phyloP scores from a whole-genome alignment of 805 yeast genomes.

The Tetrapisispora nanseiensis region DNA sequence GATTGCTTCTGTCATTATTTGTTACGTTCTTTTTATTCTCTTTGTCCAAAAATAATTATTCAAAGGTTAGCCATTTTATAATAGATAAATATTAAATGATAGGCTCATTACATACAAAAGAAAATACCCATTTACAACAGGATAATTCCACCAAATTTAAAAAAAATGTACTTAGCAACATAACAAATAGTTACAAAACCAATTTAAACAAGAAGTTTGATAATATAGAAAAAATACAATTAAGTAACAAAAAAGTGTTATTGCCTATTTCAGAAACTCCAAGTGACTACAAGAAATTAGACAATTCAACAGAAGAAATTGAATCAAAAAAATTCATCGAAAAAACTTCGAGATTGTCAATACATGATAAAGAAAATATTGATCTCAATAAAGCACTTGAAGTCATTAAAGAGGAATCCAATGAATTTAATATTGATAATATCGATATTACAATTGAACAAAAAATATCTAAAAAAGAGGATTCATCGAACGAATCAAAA shows the following conservation, averaged over 20 bases:
- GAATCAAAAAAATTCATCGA: slow-evolving; percentile 1
- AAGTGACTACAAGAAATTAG: background rate
- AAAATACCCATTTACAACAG: background rate
- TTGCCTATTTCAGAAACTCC: background rate
- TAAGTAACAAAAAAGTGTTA: background rate
- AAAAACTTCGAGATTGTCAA: slow-evolving; percentile 1
- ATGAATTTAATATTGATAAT: background rate
- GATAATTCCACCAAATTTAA: background rate
- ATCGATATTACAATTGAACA: background rate
- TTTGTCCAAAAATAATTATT: too few relatives aligned
- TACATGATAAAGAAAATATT: slow-evolving; percentile 3
- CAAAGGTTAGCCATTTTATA: too few relatives aligned
- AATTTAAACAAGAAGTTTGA: background rate
- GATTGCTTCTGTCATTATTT: too few relatives aligned
- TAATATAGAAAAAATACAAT: background rate
- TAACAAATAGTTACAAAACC: background rate
- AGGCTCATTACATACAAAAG: background rate
- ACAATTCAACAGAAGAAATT: background rate
- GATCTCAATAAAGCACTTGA: background rate
- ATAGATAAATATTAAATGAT: slow-evolving; percentile 1
- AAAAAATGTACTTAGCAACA: background rate
- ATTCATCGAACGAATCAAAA: background rate
- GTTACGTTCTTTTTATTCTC: too few relatives aligned
- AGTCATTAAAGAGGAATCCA: background rate
- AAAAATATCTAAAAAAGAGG: background rate